Conservation (phyloP, 192 early-diverging fungal species). For the Gaertneriomyces semiglobifer region DNA sequence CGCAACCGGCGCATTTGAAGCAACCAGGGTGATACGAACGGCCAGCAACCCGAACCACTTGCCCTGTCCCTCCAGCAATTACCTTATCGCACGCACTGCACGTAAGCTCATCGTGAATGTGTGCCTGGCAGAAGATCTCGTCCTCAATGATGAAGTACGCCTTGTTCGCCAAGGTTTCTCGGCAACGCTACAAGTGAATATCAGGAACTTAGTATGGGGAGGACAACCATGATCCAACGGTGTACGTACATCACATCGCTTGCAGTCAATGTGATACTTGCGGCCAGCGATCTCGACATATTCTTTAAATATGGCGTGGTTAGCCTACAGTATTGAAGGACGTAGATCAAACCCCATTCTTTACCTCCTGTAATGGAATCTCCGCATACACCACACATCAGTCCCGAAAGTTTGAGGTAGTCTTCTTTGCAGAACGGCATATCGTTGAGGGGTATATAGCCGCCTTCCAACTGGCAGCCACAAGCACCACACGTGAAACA, state of each 20-base stretch:
- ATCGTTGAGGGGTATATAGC: conserved; percentile 8
- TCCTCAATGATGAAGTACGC: conserved; percentile 25
- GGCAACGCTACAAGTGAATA: conserved; percentile 11
- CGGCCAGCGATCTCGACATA: conserved; percentile 27
- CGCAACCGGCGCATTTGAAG: conserved; percentile 20
- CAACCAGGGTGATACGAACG: conserved; percentile 12
- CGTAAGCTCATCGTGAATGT: conserved; percentile 23
- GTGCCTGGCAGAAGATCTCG: conserved; percentile 13
- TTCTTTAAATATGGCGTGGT: not conserved
- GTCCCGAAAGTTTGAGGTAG: conserved; percentile 12
- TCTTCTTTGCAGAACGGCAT: conserved; percentile 17
- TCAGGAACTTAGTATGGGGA: not conserved
- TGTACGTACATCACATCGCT: conserved; percentile 27
- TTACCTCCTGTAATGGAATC: conserved; percentile 14
- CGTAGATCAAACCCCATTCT: not conserved
- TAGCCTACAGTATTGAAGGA: not conserved
- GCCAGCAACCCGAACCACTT: conserved; percentile 16
- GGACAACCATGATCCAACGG: not conserved
- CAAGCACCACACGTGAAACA: conserved; percentile 28
- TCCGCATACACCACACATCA: conserved; percentile 29
- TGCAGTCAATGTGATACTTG: conserved; percentile 31
- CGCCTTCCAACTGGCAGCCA: conserved; percentile 9
- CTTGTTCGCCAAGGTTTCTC: conserved; percentile 16
- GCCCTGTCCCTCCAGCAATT: conserved; percentile 4
- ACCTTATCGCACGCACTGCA: conserved; percentile 9